Evolutionary conservation across 345 rosid species (phyloP).

Genomic region (Syzygium aqueum): DNA sequence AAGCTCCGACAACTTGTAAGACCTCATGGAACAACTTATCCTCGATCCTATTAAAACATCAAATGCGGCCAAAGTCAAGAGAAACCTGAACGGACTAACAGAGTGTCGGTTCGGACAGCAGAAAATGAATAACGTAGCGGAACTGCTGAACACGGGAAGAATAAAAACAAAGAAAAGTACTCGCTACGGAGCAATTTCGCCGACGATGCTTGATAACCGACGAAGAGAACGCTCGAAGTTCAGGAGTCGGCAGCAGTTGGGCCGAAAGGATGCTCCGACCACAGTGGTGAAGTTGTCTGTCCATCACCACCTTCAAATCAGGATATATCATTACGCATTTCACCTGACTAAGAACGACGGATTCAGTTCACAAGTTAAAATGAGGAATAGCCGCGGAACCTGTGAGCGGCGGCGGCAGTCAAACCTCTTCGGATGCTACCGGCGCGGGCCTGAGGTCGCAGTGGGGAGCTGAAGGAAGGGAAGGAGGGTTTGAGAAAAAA

Average conservation of each 20-base stretch:
- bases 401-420: not conserved
- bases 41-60: constrained; percentile 18
- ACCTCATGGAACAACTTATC: constrained; percentile 62
- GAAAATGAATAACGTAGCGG: not conserved
- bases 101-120: not conserved
- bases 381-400: not conserved
- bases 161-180: not conserved
- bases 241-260: not conserved
- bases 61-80: not conserved
- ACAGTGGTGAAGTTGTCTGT: constrained; percentile 8
- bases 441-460: not conserved
- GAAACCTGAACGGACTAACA: not conserved
- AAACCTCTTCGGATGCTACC: fast-evolving
- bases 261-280: constrained; percentile 6
- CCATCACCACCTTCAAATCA: constrained; percentile 25
- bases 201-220: not conserved
- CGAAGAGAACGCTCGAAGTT: not conserved
- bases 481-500: too few species aligned
- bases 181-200: not conserved
- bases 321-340: too few species aligned
- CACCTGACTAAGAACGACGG: not conserved
- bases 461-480: fast-evolving
- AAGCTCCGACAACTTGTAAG: constrained; percentile 62
- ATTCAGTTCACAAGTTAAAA: not conserved
- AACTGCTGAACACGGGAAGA: not conserved